Percentiles rank a stretch among this genome's conserved stretches.
Evolutionary conservation across 2,329 filamentous ascomycete genomes (phyloP).

Genomic region (Tolypocladium tundrense): DNA sequence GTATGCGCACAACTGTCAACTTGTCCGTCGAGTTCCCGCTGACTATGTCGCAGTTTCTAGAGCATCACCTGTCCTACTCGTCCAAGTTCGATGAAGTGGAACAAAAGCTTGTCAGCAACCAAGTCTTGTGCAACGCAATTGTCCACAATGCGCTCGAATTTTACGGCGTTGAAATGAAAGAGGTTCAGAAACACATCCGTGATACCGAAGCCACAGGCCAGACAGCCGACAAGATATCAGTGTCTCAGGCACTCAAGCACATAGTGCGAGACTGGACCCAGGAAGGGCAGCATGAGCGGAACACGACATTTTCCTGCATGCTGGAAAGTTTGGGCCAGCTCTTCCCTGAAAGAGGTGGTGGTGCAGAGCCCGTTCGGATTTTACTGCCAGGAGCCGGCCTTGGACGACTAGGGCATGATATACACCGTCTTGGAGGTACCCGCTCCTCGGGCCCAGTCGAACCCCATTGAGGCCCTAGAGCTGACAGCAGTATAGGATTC

Average conservation of each 20-base stretch:
- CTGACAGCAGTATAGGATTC: slow-evolving; percentile 23
- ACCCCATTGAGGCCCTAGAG: neutral
- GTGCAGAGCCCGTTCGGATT: slow-evolving; percentile 19
- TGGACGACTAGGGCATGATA: slow-evolving; percentile 40
- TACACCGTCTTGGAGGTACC: slow-evolving; percentile 29
- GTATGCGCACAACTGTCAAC: slow-evolving; percentile 3
- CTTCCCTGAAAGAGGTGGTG: slow-evolving; percentile 14
- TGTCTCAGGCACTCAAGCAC: slow-evolving; percentile 45
- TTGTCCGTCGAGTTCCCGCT: neutral
- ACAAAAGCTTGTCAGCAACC: slow-evolving; percentile 31
- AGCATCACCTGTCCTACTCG: slow-evolving; percentile 46
- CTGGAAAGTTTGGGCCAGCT: slow-evolving; percentile 19
- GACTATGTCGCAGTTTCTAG: slow-evolving; percentile 30
- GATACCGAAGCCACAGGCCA: slow-evolving; percentile 25
- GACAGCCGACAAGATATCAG: slow-evolving; percentile 33
- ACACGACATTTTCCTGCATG: slow-evolving; percentile 29
- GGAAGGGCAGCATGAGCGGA: slow-evolving; percentile 34
- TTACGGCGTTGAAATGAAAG: slow-evolving; percentile 31
- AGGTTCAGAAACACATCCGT: slow-evolving; percentile 33
- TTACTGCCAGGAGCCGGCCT: slow-evolving; percentile 44
- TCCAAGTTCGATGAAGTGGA: slow-evolving; percentile 38
- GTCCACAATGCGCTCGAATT: slow-evolving; percentile 32
- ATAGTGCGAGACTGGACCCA: slow-evolving; percentile 46
- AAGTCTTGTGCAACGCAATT: slow-evolving; percentile 33
- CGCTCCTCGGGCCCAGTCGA: neutral